These are phyloP conservation scores for Emydomyces testavorans DNA, from an alignment of 2,329 filamentous ascomycete genomes.

Conservation along the genomic window DNA sequence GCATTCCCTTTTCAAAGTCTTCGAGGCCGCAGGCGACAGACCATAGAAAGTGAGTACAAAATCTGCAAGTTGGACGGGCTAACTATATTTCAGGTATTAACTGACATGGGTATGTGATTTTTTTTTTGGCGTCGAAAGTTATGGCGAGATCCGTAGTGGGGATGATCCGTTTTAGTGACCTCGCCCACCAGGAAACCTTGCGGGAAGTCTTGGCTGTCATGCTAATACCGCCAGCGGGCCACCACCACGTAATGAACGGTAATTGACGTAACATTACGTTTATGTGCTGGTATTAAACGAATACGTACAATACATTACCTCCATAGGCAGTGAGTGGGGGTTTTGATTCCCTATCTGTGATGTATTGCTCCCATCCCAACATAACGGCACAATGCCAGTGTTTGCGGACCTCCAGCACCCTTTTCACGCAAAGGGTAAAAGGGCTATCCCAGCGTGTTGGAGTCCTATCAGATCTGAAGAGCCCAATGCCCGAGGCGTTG, in stretches of 20 bases:
- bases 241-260: neutral
- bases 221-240: no score
- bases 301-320: no score
- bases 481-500: neutral
- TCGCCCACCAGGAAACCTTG: neutral
- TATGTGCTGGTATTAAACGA: neutral
- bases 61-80: no score
- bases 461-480: conserved; percentile 6
- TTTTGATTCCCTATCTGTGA: neutral
- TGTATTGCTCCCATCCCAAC: neutral
- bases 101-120: neutral
- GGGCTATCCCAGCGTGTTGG: conserved; percentile 2
- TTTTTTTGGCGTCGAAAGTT: neutral
- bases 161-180: neutral
- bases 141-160: conserved; percentile 10
- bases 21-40: no score
- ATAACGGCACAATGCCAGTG: neutral
- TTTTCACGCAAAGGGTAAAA: neutral
- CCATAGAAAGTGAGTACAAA: no score
- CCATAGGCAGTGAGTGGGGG: no score
- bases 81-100: neutral
- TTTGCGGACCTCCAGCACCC: neutral
- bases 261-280: neutral
- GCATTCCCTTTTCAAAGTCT: no score
- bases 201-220: conserved; percentile 6